A percentile compares a stretch with the other conserved stretches of the same genome.
Evolutionary conservation across 1,284 basidiomycete genomes (phyloP).

Genomic region (Cutaneotrichosporon mucoides): DNA sequence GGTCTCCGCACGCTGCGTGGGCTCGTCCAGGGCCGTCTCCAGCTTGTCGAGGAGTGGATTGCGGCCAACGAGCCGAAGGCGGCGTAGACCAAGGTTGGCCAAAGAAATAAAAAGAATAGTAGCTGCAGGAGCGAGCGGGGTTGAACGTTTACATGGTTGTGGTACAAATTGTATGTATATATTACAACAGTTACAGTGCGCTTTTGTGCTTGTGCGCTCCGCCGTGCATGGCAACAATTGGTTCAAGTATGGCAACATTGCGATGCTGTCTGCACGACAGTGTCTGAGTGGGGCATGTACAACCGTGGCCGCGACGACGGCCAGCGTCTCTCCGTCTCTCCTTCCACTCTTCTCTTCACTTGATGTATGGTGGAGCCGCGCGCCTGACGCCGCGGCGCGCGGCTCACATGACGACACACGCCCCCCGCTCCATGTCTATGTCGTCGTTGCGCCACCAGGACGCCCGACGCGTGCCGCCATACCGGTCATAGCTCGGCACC

Average conservation of each 20-base stretch:
- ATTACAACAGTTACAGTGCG: not conserved
- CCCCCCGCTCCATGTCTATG: slow-evolving; percentile 18
- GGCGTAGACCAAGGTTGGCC: no score
- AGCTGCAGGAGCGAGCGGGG: no score
- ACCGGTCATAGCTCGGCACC: slow-evolving; percentile 6
- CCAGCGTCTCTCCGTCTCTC: no score
- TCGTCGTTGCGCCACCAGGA: slow-evolving; percentile 8
- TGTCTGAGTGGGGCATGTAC: not conserved
- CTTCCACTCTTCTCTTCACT: no score
- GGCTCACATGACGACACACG: slow-evolving; percentile 15
- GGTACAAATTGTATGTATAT: not conserved
- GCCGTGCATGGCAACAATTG: no score
- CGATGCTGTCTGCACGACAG: not conserved
- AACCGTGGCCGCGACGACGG: not conserved
- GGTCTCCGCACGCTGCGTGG: slow-evolving; percentile 64
- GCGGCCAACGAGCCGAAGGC: not conserved
- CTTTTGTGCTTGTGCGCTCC: no score
- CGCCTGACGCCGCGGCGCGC: no score
- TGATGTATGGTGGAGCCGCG: no score
- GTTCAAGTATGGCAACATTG: no score
- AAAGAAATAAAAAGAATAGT: no score
- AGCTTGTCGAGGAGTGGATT: slow-evolving; percentile 7
- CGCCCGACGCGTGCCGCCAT: not conserved
- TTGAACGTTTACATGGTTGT: not conserved
- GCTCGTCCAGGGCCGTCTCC: slow-evolving; percentile 55